phyloP scores from a whole-genome alignment of 164 flowering plant genomes.

The Buxus sempervirens region DNA sequence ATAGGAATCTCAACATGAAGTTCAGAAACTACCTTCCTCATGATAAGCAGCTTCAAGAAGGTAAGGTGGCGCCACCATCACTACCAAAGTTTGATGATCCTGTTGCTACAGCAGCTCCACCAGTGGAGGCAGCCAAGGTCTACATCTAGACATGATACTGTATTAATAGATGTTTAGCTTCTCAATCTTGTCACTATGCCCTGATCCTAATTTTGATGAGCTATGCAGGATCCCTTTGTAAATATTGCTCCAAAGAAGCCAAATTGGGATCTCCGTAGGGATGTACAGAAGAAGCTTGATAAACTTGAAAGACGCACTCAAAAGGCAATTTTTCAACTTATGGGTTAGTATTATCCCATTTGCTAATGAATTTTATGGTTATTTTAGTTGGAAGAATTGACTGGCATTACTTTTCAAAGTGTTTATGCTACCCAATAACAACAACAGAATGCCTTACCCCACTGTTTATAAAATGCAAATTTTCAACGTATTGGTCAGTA shows the following conservation, averaged over 20 bases:
- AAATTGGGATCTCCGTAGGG: constrained; percentile 94
- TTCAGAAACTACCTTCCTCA: constrained; percentile 97
- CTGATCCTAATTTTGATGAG: constrained; percentile 1
- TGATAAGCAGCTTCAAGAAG: constrained; percentile 90
- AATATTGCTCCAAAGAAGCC: constrained; percentile 98
- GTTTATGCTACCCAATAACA: background rate
- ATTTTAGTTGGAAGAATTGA: background rate
- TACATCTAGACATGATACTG: background rate
- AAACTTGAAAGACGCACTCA: constrained; percentile 92
- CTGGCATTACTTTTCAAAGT: background rate
- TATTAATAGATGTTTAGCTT: background rate
- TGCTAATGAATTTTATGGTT: background rate
- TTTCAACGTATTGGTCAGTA: constrained; percentile 63
- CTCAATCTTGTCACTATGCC: background rate
- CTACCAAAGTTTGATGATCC: constrained; percentile 92
- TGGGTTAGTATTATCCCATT: constrained; percentile 46
- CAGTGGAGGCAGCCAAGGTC: constrained; percentile 65
- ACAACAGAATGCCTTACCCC: too few relatives aligned
- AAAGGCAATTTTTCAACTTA: constrained; percentile 65
- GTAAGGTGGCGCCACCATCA: constrained; percentile 79
- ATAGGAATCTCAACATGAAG: constrained; percentile 65
- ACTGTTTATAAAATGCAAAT: constrained; percentile 47
- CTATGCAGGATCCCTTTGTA: constrained; percentile 82
- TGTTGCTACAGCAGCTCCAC: constrained; percentile 47
- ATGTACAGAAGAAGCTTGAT: constrained; percentile 87